Conservation (phyloP, 257 asterid genomes). For the Solanum chmielewskii region DNA sequence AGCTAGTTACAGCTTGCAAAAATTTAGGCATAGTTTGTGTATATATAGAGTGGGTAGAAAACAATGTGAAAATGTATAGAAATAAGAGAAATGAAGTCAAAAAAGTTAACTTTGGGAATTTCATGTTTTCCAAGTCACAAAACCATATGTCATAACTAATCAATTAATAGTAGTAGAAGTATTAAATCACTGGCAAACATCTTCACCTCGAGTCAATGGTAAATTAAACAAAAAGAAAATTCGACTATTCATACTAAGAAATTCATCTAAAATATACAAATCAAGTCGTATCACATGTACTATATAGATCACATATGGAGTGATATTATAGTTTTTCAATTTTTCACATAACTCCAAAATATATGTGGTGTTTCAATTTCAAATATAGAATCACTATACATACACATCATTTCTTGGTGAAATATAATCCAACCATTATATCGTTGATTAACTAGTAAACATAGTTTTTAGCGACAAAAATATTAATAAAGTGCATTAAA, state of each 20-base stretch:
- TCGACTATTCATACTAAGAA: not conserved
- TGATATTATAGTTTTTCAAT: not conserved
- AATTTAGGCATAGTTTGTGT: not conserved
- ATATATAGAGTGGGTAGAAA: not conserved
- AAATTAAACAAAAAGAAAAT: not conserved
- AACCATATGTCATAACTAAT: not conserved
- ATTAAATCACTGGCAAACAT: not conserved
- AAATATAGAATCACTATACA: too few relatives aligned
- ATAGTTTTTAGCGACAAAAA: too few relatives aligned
- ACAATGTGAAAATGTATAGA: not conserved
- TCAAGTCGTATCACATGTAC: not conserved
- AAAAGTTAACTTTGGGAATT: not conserved
- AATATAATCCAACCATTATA: too few relatives aligned
- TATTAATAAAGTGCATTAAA: too few relatives aligned
- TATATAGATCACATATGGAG: not conserved
- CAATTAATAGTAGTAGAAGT: not conserved
- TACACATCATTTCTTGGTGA: too few relatives aligned
- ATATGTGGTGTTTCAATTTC: not conserved
- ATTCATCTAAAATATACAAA: not conserved
- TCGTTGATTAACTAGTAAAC: too few relatives aligned
- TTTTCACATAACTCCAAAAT: not conserved
- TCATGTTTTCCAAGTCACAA: not conserved
- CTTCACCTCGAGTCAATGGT: constrained; percentile 2
- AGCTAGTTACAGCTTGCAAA: not conserved
- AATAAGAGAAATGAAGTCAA: not conserved